A percentile compares a stretch with the other conserved stretches of the same genome.
Conservation (phyloP, 768 basidiomycete species). For the Suillus luteus region DNA sequence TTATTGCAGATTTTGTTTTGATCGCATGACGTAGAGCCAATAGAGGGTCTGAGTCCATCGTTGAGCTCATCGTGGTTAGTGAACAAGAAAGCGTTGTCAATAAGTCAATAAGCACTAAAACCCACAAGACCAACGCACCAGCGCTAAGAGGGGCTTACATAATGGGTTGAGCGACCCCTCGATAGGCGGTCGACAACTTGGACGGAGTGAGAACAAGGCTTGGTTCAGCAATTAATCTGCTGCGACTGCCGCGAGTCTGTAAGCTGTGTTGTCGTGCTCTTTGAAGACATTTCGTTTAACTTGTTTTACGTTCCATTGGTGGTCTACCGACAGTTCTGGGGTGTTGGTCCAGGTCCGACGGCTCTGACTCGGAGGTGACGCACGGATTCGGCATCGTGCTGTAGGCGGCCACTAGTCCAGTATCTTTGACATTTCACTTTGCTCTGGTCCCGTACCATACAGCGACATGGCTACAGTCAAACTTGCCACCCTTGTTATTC, state of each 20-base stretch:
- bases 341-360: background rate
- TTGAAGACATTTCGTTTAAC: background rate
- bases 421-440: background rate
- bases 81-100: background rate
- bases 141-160: conserved; percentile 5
- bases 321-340: background rate
- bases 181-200: background rate
- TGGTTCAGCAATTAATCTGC: background rate
- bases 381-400: background rate
- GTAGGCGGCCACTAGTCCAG: too few species aligned
- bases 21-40: conserved; percentile 64
- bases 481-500: conserved; percentile 71
- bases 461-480: conserved; percentile 69
- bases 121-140: background rate
- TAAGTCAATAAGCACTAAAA: conserved; percentile 1
- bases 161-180: background rate
- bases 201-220: background rate
- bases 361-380: background rate
- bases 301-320: background rate
- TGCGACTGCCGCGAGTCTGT: background rate
- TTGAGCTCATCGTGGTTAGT: conserved; percentile 12
- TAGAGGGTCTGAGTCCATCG: conserved; percentile 47
- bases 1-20: conserved; percentile 50
- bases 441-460: background rate
- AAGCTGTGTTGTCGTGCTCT: background rate